phyloP scores from a whole-genome alignment of 106 monocot genomes.

The Dioscorea zingiberensis region DNA sequence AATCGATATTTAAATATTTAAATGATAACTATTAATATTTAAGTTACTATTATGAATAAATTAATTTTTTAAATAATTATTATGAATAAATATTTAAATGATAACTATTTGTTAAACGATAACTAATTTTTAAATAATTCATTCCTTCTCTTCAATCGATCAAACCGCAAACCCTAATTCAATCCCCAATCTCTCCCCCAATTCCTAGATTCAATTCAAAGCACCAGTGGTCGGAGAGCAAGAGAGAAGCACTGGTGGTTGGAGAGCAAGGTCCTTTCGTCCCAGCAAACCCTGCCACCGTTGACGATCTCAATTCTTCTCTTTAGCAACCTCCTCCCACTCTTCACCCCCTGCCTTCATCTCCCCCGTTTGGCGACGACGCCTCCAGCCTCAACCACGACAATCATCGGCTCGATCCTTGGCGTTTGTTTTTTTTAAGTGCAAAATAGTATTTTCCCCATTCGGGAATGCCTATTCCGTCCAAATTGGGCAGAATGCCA shows the following conservation, averaged over 20 bases:
- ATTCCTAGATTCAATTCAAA: background rate
- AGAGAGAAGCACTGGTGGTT: slow-evolving; percentile 52
- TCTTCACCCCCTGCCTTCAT: slow-evolving; percentile 4
- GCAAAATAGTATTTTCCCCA: no score
- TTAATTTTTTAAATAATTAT: no score
- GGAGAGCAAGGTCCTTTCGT: slow-evolving; percentile 56
- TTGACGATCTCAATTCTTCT: slow-evolving; percentile 30
- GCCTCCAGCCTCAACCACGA: slow-evolving; percentile 40
- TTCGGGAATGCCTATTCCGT: no score
- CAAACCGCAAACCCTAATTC: background rate
- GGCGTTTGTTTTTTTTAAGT: no score
- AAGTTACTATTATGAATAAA: no score
- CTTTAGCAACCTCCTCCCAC: slow-evolving; percentile 1
- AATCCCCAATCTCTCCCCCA: background rate
- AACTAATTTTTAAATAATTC: no score
- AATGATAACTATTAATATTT: no score
- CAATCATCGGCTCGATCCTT: slow-evolving; percentile 12
- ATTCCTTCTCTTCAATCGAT: no score
- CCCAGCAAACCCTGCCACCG: slow-evolving; percentile 10
- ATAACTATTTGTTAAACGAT: no score
- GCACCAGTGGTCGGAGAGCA: slow-evolving; percentile 42
- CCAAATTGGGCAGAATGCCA: no score
- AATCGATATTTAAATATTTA: no score
- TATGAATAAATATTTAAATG: no score
- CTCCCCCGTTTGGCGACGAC: slow-evolving; percentile 36